A percentile compares a stretch with the other conserved stretches of the same genome.
Conservation (phyloP, 1,284 basidiomycete genomes). For the Tylopilus sp. region DNA sequence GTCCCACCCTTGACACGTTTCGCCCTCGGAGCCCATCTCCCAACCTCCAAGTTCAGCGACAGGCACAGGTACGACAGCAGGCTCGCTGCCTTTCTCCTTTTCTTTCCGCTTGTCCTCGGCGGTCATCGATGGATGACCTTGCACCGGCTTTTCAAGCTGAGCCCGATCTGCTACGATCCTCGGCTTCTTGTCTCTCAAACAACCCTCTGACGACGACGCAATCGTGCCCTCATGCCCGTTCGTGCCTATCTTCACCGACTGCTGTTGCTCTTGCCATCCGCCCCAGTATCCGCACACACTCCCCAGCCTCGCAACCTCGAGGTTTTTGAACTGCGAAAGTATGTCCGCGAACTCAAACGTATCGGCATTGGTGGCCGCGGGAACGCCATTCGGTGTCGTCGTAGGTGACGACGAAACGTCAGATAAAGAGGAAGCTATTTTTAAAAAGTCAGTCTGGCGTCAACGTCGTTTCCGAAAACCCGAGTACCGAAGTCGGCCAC, state of each 20-base stretch:
- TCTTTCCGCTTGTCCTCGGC: slow-evolving; percentile 16
- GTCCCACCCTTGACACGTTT: slow-evolving; percentile 45
- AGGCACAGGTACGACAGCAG: background rate
- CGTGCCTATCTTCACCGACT: background rate
- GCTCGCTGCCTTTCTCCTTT: background rate
- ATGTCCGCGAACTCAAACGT: slow-evolving; percentile 19
- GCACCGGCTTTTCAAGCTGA: slow-evolving; percentile 12
- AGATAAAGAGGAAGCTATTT: background rate
- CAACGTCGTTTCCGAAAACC: background rate
- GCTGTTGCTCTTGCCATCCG: slow-evolving; percentile 13
- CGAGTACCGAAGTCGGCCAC: background rate
- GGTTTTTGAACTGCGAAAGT: slow-evolving; percentile 37
- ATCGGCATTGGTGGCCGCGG: background rate
- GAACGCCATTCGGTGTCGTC: background rate
- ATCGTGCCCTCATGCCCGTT: background rate
- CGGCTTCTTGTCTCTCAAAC: slow-evolving; percentile 6
- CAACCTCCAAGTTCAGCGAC: slow-evolving; percentile 8
- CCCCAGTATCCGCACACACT: slow-evolving; percentile 45
- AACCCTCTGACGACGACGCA: background rate
- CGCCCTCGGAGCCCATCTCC: slow-evolving; percentile 18
- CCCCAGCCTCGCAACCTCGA: slow-evolving; percentile 46
- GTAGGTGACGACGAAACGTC: background rate
- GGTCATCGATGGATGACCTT: background rate
- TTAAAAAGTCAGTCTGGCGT: background rate
- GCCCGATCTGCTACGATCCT: slow-evolving; percentile 11